Percentiles rank a stretch among this genome's conserved stretches.
Conservation (phyloP, 2,329 filamentous ascomycete species). For the Cercospora nicotianae region DNA sequence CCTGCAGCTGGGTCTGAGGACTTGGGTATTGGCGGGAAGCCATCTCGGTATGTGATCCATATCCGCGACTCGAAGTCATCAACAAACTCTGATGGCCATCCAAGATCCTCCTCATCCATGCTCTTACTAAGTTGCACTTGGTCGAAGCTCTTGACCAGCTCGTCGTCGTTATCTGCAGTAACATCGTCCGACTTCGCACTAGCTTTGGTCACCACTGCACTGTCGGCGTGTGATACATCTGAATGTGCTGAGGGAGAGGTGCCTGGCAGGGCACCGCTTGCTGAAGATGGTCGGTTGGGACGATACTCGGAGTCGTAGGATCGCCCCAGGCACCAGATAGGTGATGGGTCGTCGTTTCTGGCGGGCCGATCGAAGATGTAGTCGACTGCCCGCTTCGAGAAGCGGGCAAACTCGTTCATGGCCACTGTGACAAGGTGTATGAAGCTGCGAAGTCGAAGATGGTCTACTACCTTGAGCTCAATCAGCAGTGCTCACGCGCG, state of each 20-base stretch:
- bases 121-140: slow-evolving; percentile 33
- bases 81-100: slow-evolving; percentile 83
- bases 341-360: slow-evolving; percentile 70
- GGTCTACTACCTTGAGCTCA: not conserved
- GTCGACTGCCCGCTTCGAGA: slow-evolving; percentile 76
- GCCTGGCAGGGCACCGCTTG: slow-evolving; percentile 18
- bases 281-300: slow-evolving; percentile 22
- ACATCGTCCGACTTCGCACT: slow-evolving; percentile 21
- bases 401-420: slow-evolving; percentile 74
- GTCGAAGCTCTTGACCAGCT: slow-evolving; percentile 33
- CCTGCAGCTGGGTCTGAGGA: slow-evolving; percentile 71
- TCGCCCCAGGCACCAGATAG: slow-evolving; percentile 79
- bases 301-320: slow-evolving; percentile 50
- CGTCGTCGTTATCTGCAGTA: slow-evolving; percentile 25
- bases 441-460: not conserved
- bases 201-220: slow-evolving; percentile 34
- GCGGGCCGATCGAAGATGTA: slow-evolving; percentile 92
- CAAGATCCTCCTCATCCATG: slow-evolving; percentile 44
- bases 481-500: slow-evolving; percentile 19
- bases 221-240: slow-evolving; percentile 37
- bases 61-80: slow-evolving; percentile 90
- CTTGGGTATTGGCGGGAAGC: slow-evolving; percentile 78
- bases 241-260: slow-evolving; percentile 36
- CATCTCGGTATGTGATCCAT: slow-evolving; percentile 95
- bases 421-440: slow-evolving; percentile 14